Conservation (phyloP, 805 yeast genomes). For the Suhomyces pyralidae region DNA sequence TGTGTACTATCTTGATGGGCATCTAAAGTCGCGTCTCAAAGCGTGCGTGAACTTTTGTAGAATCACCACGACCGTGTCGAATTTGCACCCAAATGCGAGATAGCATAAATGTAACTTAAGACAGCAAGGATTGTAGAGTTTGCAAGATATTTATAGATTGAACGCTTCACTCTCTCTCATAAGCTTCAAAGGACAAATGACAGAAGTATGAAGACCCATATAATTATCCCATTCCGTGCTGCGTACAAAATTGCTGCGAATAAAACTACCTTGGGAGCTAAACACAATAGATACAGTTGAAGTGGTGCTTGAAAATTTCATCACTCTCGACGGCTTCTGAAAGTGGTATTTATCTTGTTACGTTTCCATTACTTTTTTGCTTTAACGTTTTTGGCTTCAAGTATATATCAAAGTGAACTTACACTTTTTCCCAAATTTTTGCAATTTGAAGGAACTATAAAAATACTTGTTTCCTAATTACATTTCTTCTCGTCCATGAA, state of each 20-base stretch:
- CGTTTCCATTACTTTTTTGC: no score
- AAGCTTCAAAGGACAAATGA: not conserved
- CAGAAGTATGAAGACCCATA: not conserved
- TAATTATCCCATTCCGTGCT: not conserved
- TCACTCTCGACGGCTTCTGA: no score
- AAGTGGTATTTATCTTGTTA: not conserved
- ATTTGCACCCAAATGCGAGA: not conserved
- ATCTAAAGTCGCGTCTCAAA: not conserved
- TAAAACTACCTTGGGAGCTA: not conserved
- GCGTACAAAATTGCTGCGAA: no score
- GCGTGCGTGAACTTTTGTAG: not conserved
- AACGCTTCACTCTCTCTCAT: not conserved
- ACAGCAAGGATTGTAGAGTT: no score
- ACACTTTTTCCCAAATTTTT: not conserved
- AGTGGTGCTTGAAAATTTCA: no score
- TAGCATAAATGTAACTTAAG: not conserved
- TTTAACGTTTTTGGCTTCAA: no score
- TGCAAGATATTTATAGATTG: no score
- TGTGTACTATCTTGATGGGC: not conserved
- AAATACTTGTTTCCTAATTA: not conserved
- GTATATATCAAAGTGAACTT: no score
- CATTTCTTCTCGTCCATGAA: not conserved
- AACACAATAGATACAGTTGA: not conserved
- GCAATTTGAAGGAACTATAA: not conserved
- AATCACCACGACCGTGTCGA: not conserved